Base-by-base conservation (phyloP, 805 yeast species). In the Yamadazyma sp. region DNA sequence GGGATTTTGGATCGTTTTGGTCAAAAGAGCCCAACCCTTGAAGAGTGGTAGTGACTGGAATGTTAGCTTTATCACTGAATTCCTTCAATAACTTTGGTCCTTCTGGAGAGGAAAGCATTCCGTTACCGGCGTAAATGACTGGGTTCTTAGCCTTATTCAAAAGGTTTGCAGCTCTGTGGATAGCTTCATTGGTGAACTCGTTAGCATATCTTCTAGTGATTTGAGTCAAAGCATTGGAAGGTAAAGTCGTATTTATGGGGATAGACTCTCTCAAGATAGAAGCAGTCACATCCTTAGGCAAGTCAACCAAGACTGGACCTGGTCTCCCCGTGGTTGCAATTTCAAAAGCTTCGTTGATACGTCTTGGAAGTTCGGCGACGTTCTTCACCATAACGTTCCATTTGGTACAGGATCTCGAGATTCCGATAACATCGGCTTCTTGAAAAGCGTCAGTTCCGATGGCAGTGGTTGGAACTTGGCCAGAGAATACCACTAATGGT, bases 391-490 rank as follows among this genome's bases (percentile, higher is more conserved):
- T 93, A 26, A 90, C 97, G 59, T 95, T 93, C 99, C 99, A 93
- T 65, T 93, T 93, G 44, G 99, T 89, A 73, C 99, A 93, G 6
- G 96, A 82, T 60, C 99, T 79, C 4, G 98, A 87, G 55, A 93
- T 93, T 53, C 98, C 99, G 32, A 93, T 79, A 37, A 91, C 95
- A 59, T 93, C 99, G 35, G 99, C 99, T 71, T 93, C 99, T 73
- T 93, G 99, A 82, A 93, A 93, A 18, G 98, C 95, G 62, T 93
- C 99, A 10, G 98, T 91, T 56, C 99, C 99, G 53, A 93, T 93
- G 29, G 96, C 90, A 38, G 83, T 67, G 23, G 99, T 93, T 41
- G 96, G 86, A 24, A 93, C 99, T 75, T 93, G 99, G 42, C 99
- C 99, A 3, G 96, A 78, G 67, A 93, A 93, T 13, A 91, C 98